Evolutionary conservation across 768 basidiomycete genomes (phyloP).

Genomic region (Chalciporus sphaerocephalus): DNA sequence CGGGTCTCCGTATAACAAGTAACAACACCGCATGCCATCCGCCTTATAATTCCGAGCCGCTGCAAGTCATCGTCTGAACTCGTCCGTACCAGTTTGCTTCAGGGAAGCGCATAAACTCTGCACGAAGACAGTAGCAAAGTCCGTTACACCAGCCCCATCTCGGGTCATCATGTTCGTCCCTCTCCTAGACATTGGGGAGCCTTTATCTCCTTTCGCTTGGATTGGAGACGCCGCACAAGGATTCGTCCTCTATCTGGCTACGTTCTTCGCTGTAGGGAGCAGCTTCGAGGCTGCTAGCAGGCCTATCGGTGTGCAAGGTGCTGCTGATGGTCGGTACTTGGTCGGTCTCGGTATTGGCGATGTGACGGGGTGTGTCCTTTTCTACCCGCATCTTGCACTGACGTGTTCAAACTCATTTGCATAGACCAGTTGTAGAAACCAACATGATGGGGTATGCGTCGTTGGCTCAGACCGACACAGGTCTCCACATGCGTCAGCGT

Average conservation of each 20-base stretch:
- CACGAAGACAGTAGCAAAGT: not conserved
- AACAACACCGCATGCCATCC: no score
- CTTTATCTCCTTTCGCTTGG: slow-evolving; percentile 15
- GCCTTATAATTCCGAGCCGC: not conserved
- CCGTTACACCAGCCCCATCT: not conserved
- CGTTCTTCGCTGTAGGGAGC: slow-evolving; percentile 38
- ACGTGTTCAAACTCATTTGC: not conserved
- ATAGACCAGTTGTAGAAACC: slow-evolving; percentile 72
- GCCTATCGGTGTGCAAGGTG: not conserved
- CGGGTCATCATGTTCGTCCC: slow-evolving; percentile 22
- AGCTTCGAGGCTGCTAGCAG: slow-evolving; percentile 21
- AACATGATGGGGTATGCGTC: slow-evolving; percentile 82
- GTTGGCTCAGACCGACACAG: slow-evolving; percentile 61
- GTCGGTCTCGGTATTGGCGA: slow-evolving; percentile 49
- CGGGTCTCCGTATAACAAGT: no score
- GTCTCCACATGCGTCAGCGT: slow-evolving; percentile 75
- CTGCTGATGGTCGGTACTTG: slow-evolving; percentile 19
- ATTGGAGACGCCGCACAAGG: slow-evolving; percentile 39
- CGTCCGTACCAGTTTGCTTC: not conserved
- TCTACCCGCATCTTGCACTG: not conserved
- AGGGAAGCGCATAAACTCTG: no score
- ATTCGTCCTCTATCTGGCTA: slow-evolving; percentile 40
- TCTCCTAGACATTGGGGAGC: slow-evolving; percentile 11
- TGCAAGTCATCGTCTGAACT: not conserved
- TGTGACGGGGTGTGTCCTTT: slow-evolving; percentile 56